Conservation (phyloP, 371 early-diverging fungal genomes). For the Zopfochytrium polystomum region DNA sequence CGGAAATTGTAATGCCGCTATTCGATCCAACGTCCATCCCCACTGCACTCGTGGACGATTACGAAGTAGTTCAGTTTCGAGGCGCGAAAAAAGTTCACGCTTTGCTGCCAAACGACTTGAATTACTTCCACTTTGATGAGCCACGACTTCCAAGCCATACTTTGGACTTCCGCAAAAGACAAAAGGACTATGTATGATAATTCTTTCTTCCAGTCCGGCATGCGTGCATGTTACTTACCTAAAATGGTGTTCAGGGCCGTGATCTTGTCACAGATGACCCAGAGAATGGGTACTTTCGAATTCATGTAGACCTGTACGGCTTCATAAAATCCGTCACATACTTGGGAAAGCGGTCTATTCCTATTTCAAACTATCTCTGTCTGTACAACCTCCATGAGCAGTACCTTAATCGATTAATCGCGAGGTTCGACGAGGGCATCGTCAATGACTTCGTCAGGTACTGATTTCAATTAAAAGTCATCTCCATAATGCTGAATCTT, state of each 20-base stretch:
- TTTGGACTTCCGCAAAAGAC: conserved; percentile 26
- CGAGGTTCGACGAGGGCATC: conserved; percentile 52
- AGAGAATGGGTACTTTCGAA: conserved; percentile 37
- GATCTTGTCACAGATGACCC: conserved; percentile 40
- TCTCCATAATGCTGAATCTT: not conserved
- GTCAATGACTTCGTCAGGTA: conserved; percentile 49
- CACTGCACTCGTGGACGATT: conserved; percentile 20
- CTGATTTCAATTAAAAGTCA: not conserved
- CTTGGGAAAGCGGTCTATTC: conserved; percentile 35
- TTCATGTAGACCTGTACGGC: conserved; percentile 40
- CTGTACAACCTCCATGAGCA: conserved; percentile 47
- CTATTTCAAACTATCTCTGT: conserved; percentile 39
- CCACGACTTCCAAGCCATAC: conserved; percentile 38
- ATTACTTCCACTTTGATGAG: conserved; percentile 44
- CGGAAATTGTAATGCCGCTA: conserved; percentile 36
- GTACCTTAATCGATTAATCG: conserved; percentile 44
- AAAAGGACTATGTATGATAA: conserved; percentile 34
- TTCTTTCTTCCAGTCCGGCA: not conserved
- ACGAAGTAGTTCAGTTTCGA: conserved; percentile 25
- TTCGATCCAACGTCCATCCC: conserved; percentile 34
- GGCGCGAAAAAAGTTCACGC: conserved; percentile 35
- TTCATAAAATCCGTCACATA: conserved; percentile 46
- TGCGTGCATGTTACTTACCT: too few species aligned
- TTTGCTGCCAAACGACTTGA: conserved; percentile 31
- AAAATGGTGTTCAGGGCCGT: too few species aligned